These are phyloP conservation scores for Melastoma candidum DNA, from an alignment of 441 rosid species.

Conservation along the genomic window DNA sequence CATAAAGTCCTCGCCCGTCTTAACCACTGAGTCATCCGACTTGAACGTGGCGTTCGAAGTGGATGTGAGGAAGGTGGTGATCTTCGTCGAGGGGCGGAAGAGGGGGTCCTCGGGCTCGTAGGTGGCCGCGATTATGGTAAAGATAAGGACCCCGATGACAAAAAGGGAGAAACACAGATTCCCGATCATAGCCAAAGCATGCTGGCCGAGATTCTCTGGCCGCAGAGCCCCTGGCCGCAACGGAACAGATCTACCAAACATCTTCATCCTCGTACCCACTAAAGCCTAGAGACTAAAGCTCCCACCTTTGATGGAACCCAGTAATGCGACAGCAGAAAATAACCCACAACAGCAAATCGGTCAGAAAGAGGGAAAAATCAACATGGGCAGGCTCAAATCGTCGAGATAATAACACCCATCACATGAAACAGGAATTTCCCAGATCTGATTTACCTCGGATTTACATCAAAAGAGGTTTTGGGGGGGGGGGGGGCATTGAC, in stretches of 20 bases:
- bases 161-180: slow-evolving; percentile 79
- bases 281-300: background rate
- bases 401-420: no score
- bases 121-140: slow-evolving; percentile 92
- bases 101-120: slow-evolving; percentile 91
- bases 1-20: slow-evolving; percentile 92
- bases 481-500: no score
- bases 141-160: slow-evolving; percentile 69
- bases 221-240: slow-evolving; percentile 56
- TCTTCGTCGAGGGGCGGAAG: slow-evolving; percentile 79
- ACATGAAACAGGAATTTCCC: no score
- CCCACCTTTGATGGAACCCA: background rate
- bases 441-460: no score
- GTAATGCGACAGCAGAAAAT: no score
- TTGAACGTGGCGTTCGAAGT: slow-evolving; percentile 67
- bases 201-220: slow-evolving; percentile 78
- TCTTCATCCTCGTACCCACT: slow-evolving; percentile 9
- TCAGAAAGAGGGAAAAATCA: no score
- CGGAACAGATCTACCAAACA: slow-evolving; percentile 48
- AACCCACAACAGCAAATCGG: no score
- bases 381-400: no score
- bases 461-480: no score
- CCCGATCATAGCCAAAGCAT: slow-evolving; percentile 68
- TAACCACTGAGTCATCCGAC: slow-evolving; percentile 56
- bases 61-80: slow-evolving; percentile 71